Evolutionary conservation across 257 asterid genomes (phyloP), one percentile per base, ranked within the genome.

Genomic region (Plantago major): DNA sequence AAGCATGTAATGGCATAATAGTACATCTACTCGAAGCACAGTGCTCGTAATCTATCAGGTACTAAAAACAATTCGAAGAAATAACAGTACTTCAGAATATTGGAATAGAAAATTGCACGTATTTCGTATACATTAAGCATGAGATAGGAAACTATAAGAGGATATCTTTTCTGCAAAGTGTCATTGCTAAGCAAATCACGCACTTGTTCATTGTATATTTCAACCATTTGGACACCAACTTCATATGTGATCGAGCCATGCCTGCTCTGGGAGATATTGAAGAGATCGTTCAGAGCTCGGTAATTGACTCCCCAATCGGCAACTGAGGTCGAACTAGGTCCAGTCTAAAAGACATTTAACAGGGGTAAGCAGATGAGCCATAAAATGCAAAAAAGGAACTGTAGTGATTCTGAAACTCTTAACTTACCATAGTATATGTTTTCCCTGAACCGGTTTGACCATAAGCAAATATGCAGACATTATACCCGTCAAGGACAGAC

Each of bases 381-480:
- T 40, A 50, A 59, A 58, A n/a, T 56, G 69, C 50, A 48, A 52
- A 22, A 62, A 60, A 54, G 46, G 42, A 18, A n/a, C 19, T 52
- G 62, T 10, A 62, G 46, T 47, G 46, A 47, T 51, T 30, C 16
- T 50, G 11, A 56, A 26, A 58, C 51, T 52, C 69, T 42, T 26
- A 52, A 46, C 78, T 61, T 73, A 91, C 98, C 98, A 91, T 91
- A 15, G 98, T 91, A 65, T 88, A 91, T 59, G 98, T 90, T 78
- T 90, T 90, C 60, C 98, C 98, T 0, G 98, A 90, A 55, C 98
- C 98, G 64, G 96, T 91, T 79, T 91, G 98, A 44, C 98, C 98
- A 68, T 91, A 91, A 48, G 98, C 98, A 76, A 91, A 88, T 65
- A 91, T 91, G 88, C 98, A 91, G 42, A 88, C 96, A 61, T 86